Evolutionary conservation across 2,329 filamentous ascomycete genomes (phyloP).

Genomic region (Epicoccum sorghinum): DNA sequence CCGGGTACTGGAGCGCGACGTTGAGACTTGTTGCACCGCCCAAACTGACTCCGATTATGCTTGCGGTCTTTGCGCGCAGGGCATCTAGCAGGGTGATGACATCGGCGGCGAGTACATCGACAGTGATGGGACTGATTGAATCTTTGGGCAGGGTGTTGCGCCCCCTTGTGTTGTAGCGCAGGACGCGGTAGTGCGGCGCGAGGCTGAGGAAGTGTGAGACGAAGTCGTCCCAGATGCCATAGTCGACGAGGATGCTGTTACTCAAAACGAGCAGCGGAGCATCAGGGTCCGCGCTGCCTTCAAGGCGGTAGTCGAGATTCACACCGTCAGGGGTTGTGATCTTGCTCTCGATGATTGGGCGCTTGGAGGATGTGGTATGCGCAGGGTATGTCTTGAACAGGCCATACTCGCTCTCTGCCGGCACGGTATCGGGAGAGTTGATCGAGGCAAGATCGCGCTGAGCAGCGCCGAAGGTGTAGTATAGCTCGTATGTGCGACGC

Average conservation of each 20-base stretch:
- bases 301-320: constrained; percentile 73
- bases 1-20: constrained; percentile 70
- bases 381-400: constrained; percentile 62
- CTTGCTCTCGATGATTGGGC: constrained; percentile 67
- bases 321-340: constrained; percentile 73
- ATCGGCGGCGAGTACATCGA: constrained; percentile 73
- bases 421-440: constrained; percentile 54
- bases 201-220: constrained; percentile 64
- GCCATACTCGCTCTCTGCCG: constrained; percentile 60
- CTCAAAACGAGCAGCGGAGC: constrained; percentile 76
- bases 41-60: constrained; percentile 77
- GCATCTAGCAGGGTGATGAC: constrained; percentile 69
- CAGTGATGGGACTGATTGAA: constrained; percentile 53
- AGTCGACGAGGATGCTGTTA: constrained; percentile 80
- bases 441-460: constrained; percentile 71
- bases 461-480: constrained; percentile 79
- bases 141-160: constrained; percentile 57
- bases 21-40: constrained; percentile 80
- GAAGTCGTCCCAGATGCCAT: constrained; percentile 81
- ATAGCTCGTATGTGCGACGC: constrained; percentile 70
- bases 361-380: constrained; percentile 31
- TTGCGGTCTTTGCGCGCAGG: constrained; percentile 70
- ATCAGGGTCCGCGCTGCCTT: constrained; percentile 69
- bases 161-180: constrained; percentile 80
- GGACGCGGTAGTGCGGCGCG: constrained; percentile 69